Conservation (phyloP, 2,329 filamentous ascomycete species). For the Orbilia javanica region DNA sequence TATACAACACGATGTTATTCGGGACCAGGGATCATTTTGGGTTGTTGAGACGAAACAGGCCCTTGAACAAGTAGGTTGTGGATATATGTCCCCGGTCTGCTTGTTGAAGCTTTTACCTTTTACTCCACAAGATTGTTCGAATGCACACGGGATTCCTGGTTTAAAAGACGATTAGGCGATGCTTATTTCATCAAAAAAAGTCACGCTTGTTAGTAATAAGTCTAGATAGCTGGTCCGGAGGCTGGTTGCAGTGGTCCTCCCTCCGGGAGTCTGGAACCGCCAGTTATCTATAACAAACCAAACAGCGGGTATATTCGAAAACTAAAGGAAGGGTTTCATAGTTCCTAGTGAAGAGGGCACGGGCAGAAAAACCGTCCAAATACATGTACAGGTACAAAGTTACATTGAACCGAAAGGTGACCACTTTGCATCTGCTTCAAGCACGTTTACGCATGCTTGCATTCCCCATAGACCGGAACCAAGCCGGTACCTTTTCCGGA, state of each 20-base stretch:
- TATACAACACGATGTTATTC: slow-evolving; percentile 54
- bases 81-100: slow-evolving; percentile 43
- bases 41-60: slow-evolving; percentile 56
- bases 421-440: slow-evolving; percentile 16
- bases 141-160: slow-evolving; percentile 20
- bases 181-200: slow-evolving; percentile 36
- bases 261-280: neutral
- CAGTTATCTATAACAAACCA: slow-evolving; percentile 14
- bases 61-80: slow-evolving; percentile 17
- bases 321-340: neutral
- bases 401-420: slow-evolving; percentile 29
- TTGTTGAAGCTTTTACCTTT: slow-evolving; percentile 23
- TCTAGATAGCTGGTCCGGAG: slow-evolving; percentile 18
- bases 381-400: slow-evolving; percentile 22
- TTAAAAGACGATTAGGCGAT: slow-evolving; percentile 21
- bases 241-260: neutral
- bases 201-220: slow-evolving; percentile 28
- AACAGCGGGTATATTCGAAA: slow-evolving; percentile 26
- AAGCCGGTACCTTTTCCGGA: slow-evolving; percentile 30
- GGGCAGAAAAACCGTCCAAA: neutral
- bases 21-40: slow-evolving; percentile 58
- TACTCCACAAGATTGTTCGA: slow-evolving; percentile 26
- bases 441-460: slow-evolving; percentile 26
- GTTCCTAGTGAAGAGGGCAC: slow-evolving; percentile 2
- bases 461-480: slow-evolving; percentile 26